These are phyloP conservation scores for Clavispora phyllophila DNA, from an alignment of 805 yeast species.

Conservation along the genomic window DNA sequence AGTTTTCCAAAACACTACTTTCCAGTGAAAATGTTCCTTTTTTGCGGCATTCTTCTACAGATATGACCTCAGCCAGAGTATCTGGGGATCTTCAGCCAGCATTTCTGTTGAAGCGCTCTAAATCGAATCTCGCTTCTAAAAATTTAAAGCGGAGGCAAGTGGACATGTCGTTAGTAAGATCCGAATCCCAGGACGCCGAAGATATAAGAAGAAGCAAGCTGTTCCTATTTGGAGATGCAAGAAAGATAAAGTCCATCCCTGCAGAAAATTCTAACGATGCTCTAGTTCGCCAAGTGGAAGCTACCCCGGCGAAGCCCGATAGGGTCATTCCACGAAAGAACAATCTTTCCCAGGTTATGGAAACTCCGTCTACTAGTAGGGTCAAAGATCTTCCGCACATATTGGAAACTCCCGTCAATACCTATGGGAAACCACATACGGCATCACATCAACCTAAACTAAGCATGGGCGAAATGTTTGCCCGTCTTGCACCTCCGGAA, in stretches of 20 bases:
- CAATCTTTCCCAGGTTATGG: constrained; percentile 9
- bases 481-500: neutral
- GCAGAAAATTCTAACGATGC: neutral
- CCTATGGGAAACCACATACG: neutral
- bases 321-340: neutral
- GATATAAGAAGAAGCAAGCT: constrained; percentile 8
- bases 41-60: constrained; percentile 17
- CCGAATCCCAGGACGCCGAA: constrained; percentile 1
- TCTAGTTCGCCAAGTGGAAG: constrained; percentile 22
- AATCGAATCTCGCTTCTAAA: constrained; percentile 36
- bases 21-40: constrained; percentile 8
- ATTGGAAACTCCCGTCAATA: constrained; percentile 7
- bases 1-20: constrained; percentile 12
- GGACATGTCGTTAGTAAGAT: constrained; percentile 24
- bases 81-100: constrained; percentile 25
- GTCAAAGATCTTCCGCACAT: constrained; percentile 5
- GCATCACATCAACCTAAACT: neutral
- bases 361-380: constrained; percentile 10
- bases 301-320: constrained; percentile 22
- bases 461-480: constrained; percentile 3
- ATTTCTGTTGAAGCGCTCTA: constrained; percentile 33
- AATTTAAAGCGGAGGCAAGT: constrained; percentile 37
- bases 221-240: constrained; percentile 26
- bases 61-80: constrained; percentile 9
- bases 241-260: constrained; percentile 13